Conservation (phyloP, 345 rosid genomes). For the Tarenaya hassleriana region DNA sequence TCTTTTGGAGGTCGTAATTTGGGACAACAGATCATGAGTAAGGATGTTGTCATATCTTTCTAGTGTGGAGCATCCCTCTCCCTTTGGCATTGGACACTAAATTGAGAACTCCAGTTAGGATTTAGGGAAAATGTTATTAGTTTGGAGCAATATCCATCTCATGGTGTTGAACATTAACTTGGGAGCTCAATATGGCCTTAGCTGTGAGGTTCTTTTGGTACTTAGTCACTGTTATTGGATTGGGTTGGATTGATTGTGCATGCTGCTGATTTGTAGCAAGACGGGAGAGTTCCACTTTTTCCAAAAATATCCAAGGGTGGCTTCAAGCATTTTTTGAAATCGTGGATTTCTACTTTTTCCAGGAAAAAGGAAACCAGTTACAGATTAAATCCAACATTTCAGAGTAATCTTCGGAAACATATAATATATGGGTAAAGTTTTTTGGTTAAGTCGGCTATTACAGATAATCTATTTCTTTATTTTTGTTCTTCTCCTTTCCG, state of each 20-base stretch:
- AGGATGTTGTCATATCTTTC: no score
- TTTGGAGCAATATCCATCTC: background rate
- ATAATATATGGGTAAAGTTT: conserved; percentile 55
- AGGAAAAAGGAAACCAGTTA: conserved; percentile 66
- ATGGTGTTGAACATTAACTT: background rate
- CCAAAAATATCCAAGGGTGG: background rate
- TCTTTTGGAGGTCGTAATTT: no score
- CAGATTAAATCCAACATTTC: conserved; percentile 70
- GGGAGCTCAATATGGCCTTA: background rate
- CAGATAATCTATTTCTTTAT: conserved; percentile 2
- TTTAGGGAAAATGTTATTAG: background rate
- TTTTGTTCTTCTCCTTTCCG: conserved; percentile 4
- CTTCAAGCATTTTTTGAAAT: background rate
- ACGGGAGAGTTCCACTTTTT: background rate
- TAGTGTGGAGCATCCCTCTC: no score
- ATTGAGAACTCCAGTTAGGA: background rate
- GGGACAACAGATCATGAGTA: no score
- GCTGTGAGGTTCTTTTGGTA: background rate
- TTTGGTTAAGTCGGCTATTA: background rate
- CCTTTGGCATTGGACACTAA: no score
- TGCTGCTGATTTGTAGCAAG: background rate
- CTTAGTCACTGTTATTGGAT: background rate
- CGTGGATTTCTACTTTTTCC: conserved; percentile 17
- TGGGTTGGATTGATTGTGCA: conserved; percentile 1
- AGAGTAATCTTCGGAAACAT: conserved; percentile 67